These are phyloP conservation scores for Torulaspora quercuum DNA, from an alignment of 805 yeast genomes.

Conservation along the genomic window DNA sequence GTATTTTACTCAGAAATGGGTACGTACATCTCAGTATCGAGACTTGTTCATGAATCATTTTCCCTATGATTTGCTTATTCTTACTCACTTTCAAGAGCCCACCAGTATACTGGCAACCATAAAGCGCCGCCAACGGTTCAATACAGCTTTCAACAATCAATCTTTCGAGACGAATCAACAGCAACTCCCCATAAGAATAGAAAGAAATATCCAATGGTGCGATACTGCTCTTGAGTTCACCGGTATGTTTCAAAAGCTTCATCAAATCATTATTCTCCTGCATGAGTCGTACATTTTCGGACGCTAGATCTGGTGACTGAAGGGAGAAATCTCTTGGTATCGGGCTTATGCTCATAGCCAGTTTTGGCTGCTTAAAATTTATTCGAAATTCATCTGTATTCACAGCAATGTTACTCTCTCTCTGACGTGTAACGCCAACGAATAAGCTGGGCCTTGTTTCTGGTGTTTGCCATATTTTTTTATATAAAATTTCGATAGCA, in stretches of 20 bases:
- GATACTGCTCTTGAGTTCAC: slow-evolving; percentile 6
- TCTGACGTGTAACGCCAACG: slow-evolving; percentile 42
- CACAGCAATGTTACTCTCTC: slow-evolving; percentile 6
- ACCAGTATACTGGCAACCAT: slow-evolving; percentile 21
- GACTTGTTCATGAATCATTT: slow-evolving; percentile 28
- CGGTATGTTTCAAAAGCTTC: slow-evolving; percentile 12
- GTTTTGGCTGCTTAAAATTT: slow-evolving; percentile 5
- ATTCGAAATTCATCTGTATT: slow-evolving; percentile 14
- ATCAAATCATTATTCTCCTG: slow-evolving; percentile 13
- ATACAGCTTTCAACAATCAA: slow-evolving; percentile 27
- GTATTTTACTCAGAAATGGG: slow-evolving; percentile 21
- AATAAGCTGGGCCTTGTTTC: slow-evolving; percentile 52
- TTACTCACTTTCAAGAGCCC: slow-evolving; percentile 21
- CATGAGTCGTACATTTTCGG: slow-evolving; percentile 5
- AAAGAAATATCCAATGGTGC: slow-evolving; percentile 11
- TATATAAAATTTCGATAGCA: slow-evolving; percentile 46
- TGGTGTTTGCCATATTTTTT: slow-evolving; percentile 50
- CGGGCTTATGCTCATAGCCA: slow-evolving; percentile 14
- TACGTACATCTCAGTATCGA: slow-evolving; percentile 18
- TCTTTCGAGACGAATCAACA: slow-evolving; percentile 23
- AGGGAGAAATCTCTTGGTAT: slow-evolving; percentile 15
- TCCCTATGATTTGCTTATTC: slow-evolving; percentile 10
- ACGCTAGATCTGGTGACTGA: slow-evolving; percentile 14
- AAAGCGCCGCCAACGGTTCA: slow-evolving; percentile 27
- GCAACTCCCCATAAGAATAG: slow-evolving; percentile 24